A percentile compares a stretch with the other conserved stretches of the same genome.
Conservation (phyloP, 768 basidiomycete genomes). For the Kwoniella newhampshirensis region DNA sequence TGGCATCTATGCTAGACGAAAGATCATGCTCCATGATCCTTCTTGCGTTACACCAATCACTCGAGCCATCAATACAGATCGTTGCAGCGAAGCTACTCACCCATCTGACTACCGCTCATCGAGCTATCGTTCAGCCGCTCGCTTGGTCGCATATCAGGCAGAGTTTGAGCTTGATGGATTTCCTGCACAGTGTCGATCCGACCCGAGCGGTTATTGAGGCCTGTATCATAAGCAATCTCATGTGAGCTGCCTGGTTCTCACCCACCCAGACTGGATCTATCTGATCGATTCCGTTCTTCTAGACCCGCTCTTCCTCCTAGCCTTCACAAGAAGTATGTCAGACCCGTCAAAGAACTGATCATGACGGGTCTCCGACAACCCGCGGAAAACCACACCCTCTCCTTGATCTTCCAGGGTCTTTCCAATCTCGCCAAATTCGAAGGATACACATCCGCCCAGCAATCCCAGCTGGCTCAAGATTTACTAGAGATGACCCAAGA, state of each 20-base stretch:
- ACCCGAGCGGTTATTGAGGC: constrained; percentile 42
- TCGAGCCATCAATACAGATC: constrained; percentile 45
- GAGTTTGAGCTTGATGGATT: constrained; percentile 41
- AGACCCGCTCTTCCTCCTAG: constrained; percentile 41
- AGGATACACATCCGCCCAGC: constrained; percentile 28
- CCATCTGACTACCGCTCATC: constrained; percentile 39
- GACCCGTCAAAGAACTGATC: constrained; percentile 43
- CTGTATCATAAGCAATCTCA: constrained; percentile 45
- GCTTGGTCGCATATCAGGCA: constrained; percentile 48
- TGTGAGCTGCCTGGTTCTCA: constrained; percentile 34
- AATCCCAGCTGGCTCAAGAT: constrained; percentile 31
- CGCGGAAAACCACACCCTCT: constrained; percentile 29
- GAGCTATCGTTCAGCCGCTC: constrained; percentile 45
- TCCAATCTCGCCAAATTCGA: constrained; percentile 44
- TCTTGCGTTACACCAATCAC: constrained; percentile 41
- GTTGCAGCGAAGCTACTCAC: constrained; percentile 45
- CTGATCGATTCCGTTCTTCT: not conserved
- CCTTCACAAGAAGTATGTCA: constrained; percentile 44
- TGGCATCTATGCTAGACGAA: constrained; percentile 41
- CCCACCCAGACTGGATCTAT: not conserved
- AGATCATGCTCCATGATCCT: constrained; percentile 43
- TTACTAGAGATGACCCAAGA: constrained; percentile 44
- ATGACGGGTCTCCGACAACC: constrained; percentile 32
- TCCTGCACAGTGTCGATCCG: constrained; percentile 37
- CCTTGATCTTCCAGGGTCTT: constrained; percentile 41